A percentile compares a stretch with the other conserved stretches of the same genome.
Conservation (phyloP, 257 asterid species). For the Mentha longifolia region DNA sequence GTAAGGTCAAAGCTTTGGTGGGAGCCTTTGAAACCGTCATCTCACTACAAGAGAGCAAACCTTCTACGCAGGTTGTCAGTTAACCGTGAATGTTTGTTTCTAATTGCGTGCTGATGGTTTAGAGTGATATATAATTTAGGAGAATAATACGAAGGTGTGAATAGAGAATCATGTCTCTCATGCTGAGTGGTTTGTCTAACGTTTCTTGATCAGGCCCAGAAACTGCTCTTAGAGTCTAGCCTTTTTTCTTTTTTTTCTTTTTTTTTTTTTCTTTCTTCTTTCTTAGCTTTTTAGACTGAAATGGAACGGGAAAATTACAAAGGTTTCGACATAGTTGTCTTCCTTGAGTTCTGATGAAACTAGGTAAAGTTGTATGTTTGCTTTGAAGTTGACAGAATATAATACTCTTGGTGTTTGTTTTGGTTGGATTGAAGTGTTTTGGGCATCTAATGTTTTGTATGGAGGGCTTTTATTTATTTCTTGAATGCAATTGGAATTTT, state of each 20-base stretch:
- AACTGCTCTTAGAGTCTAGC: conserved; percentile 22
- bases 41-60: conserved; percentile 73
- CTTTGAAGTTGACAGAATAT: conserved; percentile 26
- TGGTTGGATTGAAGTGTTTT: conserved; percentile 16
- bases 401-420: too few relatives aligned
- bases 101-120: conserved; percentile 28
- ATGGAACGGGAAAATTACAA: conserved; percentile 23
- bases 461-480: not conserved
- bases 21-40: conserved; percentile 94
- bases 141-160: conserved; percentile 35
- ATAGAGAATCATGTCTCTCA: conserved; percentile 25
- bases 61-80: conserved; percentile 45
- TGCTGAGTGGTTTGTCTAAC: conserved; percentile 29
- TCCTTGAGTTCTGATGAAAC: conserved; percentile 33
- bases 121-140: conserved; percentile 28
- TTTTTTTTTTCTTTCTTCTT: too few relatives aligned
- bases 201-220: conserved; percentile 13
- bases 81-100: conserved; percentile 33
- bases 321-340: conserved; percentile 35
- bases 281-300: conserved; percentile 41
- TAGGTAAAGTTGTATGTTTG: conserved; percentile 35
- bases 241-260: too few relatives aligned
- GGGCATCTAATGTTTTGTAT: not conserved
- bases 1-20: conserved; percentile 91
- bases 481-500: not conserved